A percentile compares a stretch with the other conserved stretches of the same genome.
Evolutionary conservation across 2,329 filamentous ascomycete species (phyloP).

Genomic region (Claviceps cyperi): DNA sequence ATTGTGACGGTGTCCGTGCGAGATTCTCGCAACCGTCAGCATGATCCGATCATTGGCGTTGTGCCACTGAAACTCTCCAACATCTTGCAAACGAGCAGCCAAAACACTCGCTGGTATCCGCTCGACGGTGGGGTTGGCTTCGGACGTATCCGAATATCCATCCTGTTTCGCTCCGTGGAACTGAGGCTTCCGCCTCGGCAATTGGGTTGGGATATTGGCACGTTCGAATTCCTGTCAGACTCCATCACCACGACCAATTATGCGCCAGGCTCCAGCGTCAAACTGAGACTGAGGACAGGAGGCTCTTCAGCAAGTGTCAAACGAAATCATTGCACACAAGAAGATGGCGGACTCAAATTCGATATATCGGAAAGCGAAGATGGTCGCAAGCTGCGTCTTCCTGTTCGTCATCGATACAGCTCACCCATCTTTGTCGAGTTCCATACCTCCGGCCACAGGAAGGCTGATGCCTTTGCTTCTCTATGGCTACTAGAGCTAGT

Average conservation of each 20-base stretch:
- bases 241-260: constrained; percentile 52
- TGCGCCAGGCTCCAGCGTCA: constrained; percentile 50
- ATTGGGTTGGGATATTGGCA: constrained; percentile 89
- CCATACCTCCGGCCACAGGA: constrained; percentile 52
- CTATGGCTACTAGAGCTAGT: constrained; percentile 77
- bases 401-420: constrained; percentile 80
- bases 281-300: constrained; percentile 68
- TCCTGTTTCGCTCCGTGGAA: constrained; percentile 83
- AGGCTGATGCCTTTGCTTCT: constrained; percentile 59
- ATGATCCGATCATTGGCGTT: constrained; percentile 87
- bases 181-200: constrained; percentile 71
- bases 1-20: constrained; percentile 81
- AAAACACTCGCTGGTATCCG: constrained; percentile 88
- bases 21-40: constrained; percentile 77
- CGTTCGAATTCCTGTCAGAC: constrained; percentile 72
- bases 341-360: constrained; percentile 37
- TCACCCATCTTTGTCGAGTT: constrained; percentile 86
- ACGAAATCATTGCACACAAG: constrained; percentile 45
- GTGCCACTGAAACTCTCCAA: constrained; percentile 80
- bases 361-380: constrained; percentile 30
- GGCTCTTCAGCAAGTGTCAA: constrained; percentile 63
- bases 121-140: constrained; percentile 88
- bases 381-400: constrained; percentile 48
- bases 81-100: constrained; percentile 73
- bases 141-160: constrained; percentile 72